phyloP scores from a whole-genome alignment of 805 yeast genomes.

The Yarrowia yakushimensis region DNA sequence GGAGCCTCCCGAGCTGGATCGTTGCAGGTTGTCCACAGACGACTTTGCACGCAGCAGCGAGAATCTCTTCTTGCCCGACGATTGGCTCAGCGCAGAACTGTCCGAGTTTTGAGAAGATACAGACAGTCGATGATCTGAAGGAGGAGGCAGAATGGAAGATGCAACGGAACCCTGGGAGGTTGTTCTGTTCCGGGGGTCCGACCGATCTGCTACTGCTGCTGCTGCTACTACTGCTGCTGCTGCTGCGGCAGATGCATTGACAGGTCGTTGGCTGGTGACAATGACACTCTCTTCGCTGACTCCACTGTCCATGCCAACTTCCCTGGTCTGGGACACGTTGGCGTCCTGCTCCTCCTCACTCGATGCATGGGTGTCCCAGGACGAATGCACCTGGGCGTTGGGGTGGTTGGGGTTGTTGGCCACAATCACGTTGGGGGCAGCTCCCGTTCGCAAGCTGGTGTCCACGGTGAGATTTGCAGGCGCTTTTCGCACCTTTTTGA shows the following conservation, averaged over 20 bases:
- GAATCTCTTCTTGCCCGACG: background rate
- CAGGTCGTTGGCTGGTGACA: conserved; percentile 11
- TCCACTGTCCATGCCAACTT: background rate
- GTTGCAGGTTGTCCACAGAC: conserved; percentile 16
- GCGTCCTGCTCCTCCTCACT: background rate
- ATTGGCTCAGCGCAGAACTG: background rate
- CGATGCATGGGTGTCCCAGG: conserved; percentile 20
- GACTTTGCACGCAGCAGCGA: conserved; percentile 14
- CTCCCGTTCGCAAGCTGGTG: background rate
- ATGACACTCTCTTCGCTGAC: conserved; percentile 9
- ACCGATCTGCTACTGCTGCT: background rate
- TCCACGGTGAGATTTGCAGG: conserved; percentile 20
- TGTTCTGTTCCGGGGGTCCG: background rate
- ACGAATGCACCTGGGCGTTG: conserved; percentile 21
- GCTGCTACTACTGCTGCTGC: background rate
- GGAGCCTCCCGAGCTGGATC: background rate
- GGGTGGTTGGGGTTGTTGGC: conserved; percentile 22
- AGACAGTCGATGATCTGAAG: background rate
- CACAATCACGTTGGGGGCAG: background rate
- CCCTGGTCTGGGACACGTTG: background rate
- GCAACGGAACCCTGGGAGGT: conserved; percentile 8
- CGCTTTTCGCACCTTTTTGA: conserved; percentile 11
- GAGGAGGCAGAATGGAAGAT: background rate
- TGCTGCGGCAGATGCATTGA: background rate
- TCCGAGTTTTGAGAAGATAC: conserved; percentile 14